These are phyloP conservation scores for Triticum urartu DNA, from an alignment of 176 grass and related monocot genomes.

Conservation along the genomic window DNA sequence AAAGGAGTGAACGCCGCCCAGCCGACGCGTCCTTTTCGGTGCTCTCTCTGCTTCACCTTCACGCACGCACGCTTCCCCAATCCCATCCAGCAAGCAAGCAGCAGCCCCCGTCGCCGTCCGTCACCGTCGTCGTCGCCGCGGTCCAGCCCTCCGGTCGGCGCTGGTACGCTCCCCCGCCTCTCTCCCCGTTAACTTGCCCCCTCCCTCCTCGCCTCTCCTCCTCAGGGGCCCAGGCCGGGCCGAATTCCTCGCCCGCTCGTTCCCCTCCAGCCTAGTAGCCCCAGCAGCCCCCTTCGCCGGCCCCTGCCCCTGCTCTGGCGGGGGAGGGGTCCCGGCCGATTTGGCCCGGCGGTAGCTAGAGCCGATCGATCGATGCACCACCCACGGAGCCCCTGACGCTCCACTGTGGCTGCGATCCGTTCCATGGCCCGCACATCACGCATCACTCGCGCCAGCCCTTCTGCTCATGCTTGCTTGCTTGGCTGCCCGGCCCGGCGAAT, in stretches of 20 bases:
- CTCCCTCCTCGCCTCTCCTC: too few relatives aligned
- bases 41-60: neutral
- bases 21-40: neutral
- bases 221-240: neutral
- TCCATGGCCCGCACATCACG: too few relatives aligned
- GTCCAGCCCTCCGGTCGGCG: too few relatives aligned
- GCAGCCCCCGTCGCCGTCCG: neutral
- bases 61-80: neutral
- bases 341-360: neutral
- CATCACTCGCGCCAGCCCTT: too few relatives aligned
- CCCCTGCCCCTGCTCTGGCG: neutral
- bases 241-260: neutral
- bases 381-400: too few relatives aligned
- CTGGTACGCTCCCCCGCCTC: neutral
- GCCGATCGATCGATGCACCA: neutral
- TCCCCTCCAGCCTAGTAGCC: too few relatives aligned
- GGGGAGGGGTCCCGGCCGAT: neutral
- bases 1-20: neutral
- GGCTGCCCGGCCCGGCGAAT: neutral
- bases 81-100: neutral
- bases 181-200: neutral
- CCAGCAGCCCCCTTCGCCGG: neutral
- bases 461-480: neutral
- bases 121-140: too few relatives aligned
- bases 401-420: too few relatives aligned